Evolutionary conservation across 2,329 filamentous ascomycete genomes (phyloP).

Genomic region (Aspergillus neoniger): DNA sequence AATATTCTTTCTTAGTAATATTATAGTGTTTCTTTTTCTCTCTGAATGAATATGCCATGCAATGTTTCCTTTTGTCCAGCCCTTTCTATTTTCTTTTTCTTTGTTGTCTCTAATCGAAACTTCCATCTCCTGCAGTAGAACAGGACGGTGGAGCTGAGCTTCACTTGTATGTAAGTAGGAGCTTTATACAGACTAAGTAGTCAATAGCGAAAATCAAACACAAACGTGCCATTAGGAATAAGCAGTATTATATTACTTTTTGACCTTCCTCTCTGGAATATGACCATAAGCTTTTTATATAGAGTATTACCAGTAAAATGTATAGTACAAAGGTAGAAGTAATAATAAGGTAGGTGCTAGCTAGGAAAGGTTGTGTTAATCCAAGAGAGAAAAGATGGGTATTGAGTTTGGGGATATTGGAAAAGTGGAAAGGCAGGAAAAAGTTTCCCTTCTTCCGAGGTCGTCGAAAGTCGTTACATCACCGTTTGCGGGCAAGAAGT

Average conservation of each 20-base stretch:
- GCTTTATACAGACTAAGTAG: too few relatives aligned
- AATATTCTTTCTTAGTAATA: not conserved
- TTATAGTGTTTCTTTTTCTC: not conserved
- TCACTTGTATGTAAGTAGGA: too few relatives aligned
- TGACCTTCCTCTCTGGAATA: too few relatives aligned
- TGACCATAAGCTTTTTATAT: too few relatives aligned
- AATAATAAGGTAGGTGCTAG: not conserved
- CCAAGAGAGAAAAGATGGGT: not conserved
- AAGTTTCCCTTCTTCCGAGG: not conserved
- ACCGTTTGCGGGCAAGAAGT: conserved; percentile 19
- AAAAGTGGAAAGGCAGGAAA: not conserved
- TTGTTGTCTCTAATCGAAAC: not conserved
- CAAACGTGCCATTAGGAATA: too few relatives aligned
- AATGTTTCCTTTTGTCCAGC: not conserved
- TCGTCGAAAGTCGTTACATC: conserved; percentile 15
- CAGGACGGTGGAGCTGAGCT: too few relatives aligned
- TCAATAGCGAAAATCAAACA: too few relatives aligned
- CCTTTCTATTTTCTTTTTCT: not conserved
- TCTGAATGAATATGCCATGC: not conserved
- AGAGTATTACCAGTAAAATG: too few relatives aligned
- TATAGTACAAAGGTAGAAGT: too few relatives aligned
- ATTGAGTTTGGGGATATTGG: not conserved
- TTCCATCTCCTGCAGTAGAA: too few relatives aligned
- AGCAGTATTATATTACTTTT: too few relatives aligned
- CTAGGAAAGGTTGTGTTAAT: not conserved